Percentiles rank a stretch among this genome's conserved stretches.
phyloP scores from a whole-genome alignment of 2,329 filamentous ascomycete genomes.

The Trichoderma sp. region DNA sequence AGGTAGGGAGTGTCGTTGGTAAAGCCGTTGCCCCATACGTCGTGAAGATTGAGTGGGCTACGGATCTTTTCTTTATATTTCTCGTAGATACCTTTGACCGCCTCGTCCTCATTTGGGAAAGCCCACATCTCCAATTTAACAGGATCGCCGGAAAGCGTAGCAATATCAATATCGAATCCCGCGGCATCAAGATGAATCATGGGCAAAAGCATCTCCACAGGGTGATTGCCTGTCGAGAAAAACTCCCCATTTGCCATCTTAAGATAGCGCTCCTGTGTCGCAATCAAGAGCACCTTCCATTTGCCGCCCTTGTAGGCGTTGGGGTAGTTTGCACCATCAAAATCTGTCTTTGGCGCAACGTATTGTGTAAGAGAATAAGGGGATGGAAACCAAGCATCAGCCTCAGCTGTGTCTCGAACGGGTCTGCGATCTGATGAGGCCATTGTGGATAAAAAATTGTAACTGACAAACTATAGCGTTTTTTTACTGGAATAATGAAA shows the following conservation, averaged over 20 bases:
- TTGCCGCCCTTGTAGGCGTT: background rate
- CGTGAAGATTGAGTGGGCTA: background rate
- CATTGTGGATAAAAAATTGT: background rate
- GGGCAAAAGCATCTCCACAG: background rate
- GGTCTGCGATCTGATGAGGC: background rate
- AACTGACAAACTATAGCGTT: background rate
- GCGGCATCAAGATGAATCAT: background rate
- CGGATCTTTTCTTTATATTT: background rate
- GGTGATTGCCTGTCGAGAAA: background rate
- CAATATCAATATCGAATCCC: background rate
- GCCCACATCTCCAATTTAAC: background rate
- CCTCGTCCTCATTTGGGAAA: background rate
- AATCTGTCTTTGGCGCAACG: background rate
- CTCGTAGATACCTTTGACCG: background rate
- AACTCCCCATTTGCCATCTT: background rate
- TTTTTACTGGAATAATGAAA: background rate
- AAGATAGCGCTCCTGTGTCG: background rate
- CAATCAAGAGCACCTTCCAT: background rate
- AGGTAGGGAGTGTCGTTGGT: background rate
- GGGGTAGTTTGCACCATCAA: background rate
- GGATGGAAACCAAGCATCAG: background rate
- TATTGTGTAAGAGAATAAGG: background rate
- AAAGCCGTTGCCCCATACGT: background rate
- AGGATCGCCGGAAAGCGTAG: background rate
- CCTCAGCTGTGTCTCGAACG: background rate